phyloP scores from a whole-genome alignment of 352 stramenopile species.

The Globisporangium lucens region DNA sequence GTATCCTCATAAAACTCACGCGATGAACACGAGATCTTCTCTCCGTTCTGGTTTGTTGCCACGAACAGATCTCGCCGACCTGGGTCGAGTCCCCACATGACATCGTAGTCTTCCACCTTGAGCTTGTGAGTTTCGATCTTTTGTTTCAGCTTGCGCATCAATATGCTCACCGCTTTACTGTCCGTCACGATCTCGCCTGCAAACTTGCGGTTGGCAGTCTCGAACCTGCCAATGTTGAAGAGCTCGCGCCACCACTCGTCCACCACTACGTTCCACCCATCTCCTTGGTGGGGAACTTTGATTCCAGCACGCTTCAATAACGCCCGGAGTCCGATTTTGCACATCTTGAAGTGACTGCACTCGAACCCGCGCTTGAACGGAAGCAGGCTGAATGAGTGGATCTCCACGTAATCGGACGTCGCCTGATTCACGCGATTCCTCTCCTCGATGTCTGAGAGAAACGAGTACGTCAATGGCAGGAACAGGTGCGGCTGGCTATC shows the following conservation, averaged over 20 bases:
- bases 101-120: conserved; percentile 4
- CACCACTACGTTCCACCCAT: neutral
- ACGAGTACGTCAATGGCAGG: conserved; percentile 6
- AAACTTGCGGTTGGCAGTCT: conserved; percentile 12
- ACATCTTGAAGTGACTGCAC: conserved; percentile 24
- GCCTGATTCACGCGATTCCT: neutral
- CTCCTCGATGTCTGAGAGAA: conserved; percentile 10
- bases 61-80: conserved; percentile 18
- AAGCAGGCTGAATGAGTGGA: conserved; percentile 15
- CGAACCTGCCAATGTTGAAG: conserved; percentile 21
- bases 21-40: conserved; percentile 12
- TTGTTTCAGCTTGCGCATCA: conserved; percentile 20
- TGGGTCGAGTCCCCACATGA: conserved; percentile 18
- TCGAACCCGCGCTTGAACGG: conserved; percentile 21
- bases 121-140: neutral
- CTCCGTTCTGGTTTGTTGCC: conserved; percentile 12
- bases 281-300: neutral
- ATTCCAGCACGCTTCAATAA: conserved; percentile 11
- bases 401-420: conserved; percentile 5
- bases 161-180: conserved; percentile 17
- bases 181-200: conserved; percentile 17
- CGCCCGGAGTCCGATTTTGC: neutral
- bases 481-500: conserved; percentile 2
- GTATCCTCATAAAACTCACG: conserved; percentile 18
- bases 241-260: conserved; percentile 8